Base-by-base conservation (phyloP, 345 rosid genomes). In the Lagerstroemia speciosa region DNA sequence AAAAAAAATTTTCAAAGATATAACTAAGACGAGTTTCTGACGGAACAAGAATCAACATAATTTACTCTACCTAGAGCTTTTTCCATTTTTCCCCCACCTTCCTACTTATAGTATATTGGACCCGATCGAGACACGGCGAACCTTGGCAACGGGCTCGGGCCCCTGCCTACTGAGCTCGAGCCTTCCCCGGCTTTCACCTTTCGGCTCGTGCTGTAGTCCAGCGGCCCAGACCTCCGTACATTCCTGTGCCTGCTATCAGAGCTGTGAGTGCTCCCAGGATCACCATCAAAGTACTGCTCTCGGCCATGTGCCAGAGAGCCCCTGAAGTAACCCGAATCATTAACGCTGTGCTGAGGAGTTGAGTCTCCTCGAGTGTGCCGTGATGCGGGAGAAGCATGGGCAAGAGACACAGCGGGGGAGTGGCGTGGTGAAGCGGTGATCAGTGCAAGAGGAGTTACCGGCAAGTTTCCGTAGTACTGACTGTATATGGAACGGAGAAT, bases 41-140 rank as follows among this genome's bases (percentile, higher is more conserved):
- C 38, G 2, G 38, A 9, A 85, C 77, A 78, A 84, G 74, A 43
- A 62, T 62, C 30, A 62, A 31, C 64, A 68, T 36, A 58, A 69
- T 46, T 69, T 69, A 53, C 30, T 55, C 22, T 31, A 48, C 0
- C 36, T 16, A 7, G 2, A 16, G 5, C 1, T 16, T 32, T 31
- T 16, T 62, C 50, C 62, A 5, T 64, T 32, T 62, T 22, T 19
- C 20, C 43, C 33, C 38, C 38, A 36, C 26, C 67, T 69, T 41
- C 32, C 80, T 88, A 91, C 81, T 95, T 92, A 66, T 92, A 90
- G 22, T 89, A 81, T 67, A 95, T 81, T 24, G 99, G 99, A 58
- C 99, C 97, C 14, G 98, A 95, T 71, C 99, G 89, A 40, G 99
- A 95, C 41, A 86, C 96, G 1, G 98, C 96, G 81, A 92, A 95